These are phyloP conservation scores for Jackrogersella multiformis DNA, from an alignment of 495 filamentous ascomycete species.

Conservation along the genomic window DNA sequence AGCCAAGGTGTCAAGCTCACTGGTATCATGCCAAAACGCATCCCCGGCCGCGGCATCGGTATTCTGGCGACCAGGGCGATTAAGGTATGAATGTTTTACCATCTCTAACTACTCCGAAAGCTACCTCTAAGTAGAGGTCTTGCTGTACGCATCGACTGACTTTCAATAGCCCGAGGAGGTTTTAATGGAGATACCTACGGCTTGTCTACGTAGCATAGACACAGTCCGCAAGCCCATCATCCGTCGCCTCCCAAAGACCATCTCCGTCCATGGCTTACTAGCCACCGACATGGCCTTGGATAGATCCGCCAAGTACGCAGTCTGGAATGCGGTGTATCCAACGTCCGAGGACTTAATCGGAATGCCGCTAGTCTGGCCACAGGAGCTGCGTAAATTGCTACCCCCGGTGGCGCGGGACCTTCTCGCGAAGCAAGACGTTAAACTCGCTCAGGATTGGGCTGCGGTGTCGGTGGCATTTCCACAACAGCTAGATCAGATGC, in stretches of 20 bases:
- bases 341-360: conserved; percentile 64
- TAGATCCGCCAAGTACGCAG: conserved; percentile 42
- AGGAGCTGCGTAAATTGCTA: conserved; percentile 56
- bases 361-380: conserved; percentile 77
- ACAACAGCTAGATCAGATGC: conserved; percentile 55
- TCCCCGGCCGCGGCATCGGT: conserved; percentile 76
- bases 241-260: conserved; percentile 56
- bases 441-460: conserved; percentile 70
- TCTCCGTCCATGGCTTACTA: conserved; percentile 72
- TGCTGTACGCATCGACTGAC: background rate
- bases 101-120: background rate
- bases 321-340: conserved; percentile 79
- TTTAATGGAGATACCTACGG: conserved; percentile 70
- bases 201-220: conserved; percentile 68
- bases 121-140: background rate
- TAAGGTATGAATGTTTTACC: conserved; percentile 64
- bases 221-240: conserved; percentile 64
- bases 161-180: conserved; percentile 58
- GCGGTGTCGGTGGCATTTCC: conserved; percentile 63
- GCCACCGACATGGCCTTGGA: conserved; percentile 74
- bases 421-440: conserved; percentile 67
- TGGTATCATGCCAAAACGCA: conserved; percentile 64
- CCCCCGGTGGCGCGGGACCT: conserved; percentile 58
- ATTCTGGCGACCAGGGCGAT: conserved; percentile 73
- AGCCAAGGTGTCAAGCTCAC: conserved; percentile 65